Percentiles rank a stretch among this genome's conserved stretches.
phyloP scores from a whole-genome alignment of 164 flowering plant species.

The Saururus chinensis region DNA sequence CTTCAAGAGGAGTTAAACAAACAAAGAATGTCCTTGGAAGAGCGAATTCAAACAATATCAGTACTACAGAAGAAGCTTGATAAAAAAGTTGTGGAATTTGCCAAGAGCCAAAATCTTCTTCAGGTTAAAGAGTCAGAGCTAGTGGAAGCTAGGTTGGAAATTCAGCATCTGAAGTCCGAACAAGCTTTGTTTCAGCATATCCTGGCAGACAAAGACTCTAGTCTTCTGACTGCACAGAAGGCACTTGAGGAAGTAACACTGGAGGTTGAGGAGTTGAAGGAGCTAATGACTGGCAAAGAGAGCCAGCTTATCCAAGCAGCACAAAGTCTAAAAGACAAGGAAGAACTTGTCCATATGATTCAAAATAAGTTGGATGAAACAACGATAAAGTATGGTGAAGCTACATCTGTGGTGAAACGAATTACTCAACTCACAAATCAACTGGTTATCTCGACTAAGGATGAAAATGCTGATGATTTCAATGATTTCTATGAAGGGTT shows the following conservation, averaged over 20 bases:
- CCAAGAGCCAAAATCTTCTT: constrained; percentile 32
- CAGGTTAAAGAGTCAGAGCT: constrained; percentile 52
- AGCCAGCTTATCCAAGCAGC: constrained; percentile 52
- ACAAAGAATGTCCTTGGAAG: constrained; percentile 44
- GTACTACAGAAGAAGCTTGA: constrained; percentile 41
- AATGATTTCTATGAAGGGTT: constrained; percentile 3
- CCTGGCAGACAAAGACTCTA: constrained; percentile 58
- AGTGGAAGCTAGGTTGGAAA: constrained; percentile 67
- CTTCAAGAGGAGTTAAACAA: constrained; percentile 40
- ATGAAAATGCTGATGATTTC: constrained; percentile 13
- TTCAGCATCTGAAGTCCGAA: constrained; percentile 63
- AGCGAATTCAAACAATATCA: constrained; percentile 30
- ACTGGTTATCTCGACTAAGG: constrained; percentile 33
- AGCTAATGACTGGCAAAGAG: constrained; percentile 48
- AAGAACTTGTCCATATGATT: constrained; percentile 29
- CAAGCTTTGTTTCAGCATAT: constrained; percentile 37
- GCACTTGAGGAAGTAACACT: constrained; percentile 36
- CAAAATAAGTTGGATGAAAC: constrained; percentile 41
- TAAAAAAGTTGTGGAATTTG: constrained; percentile 34
- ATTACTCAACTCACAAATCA: constrained; percentile 54
- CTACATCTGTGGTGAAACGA: constrained; percentile 49
- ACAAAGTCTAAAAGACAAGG: constrained; percentile 56
- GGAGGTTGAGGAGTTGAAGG: constrained; percentile 43
- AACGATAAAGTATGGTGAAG: constrained; percentile 47
- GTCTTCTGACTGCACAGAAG: constrained; percentile 37